Evolutionary conservation across 2,329 filamentous ascomycete genomes (phyloP).

Genomic region (Chaetomiaceae sp.): DNA sequence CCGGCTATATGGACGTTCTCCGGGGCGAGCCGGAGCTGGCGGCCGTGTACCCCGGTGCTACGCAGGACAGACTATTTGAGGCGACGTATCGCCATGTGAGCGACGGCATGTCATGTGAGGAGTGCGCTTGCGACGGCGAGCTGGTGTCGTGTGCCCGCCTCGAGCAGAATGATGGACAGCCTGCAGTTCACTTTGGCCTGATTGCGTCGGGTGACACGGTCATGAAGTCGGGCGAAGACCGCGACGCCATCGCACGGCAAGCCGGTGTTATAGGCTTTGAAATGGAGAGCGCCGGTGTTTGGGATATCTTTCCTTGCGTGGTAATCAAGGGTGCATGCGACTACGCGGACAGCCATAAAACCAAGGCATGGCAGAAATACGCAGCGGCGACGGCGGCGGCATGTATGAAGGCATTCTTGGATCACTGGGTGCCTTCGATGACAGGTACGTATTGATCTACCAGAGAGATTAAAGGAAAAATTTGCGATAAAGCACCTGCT

Average conservation of each 20-base stretch:
- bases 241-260: conserved; percentile 4
- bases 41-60: conserved; percentile 5
- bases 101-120: conserved; percentile 2
- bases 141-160: conserved; percentile 4
- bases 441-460: neutral
- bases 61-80: conserved; percentile 6
- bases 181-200: conserved; percentile 8
- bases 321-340: conserved; percentile 10
- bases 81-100: conserved; percentile 2
- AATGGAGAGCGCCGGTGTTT: conserved; percentile 11
- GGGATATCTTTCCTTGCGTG: conserved; percentile 9
- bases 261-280: conserved; percentile 5
- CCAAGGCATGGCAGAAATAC: conserved; percentile 9
- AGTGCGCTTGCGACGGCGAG: conserved; percentile 1
- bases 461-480: neutral
- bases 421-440: neutral
- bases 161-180: neutral
- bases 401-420: conserved; percentile 1
- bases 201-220: conserved; percentile 12
- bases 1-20: conserved; percentile 6
- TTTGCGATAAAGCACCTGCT: neutral
- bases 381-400: conserved; percentile 3
- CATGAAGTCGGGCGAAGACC: conserved; percentile 5
- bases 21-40: neutral
- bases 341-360: conserved; percentile 12